These are phyloP conservation scores for Serendipita indica DNA, from an alignment of 768 basidiomycete species.

Conservation along the genomic window DNA sequence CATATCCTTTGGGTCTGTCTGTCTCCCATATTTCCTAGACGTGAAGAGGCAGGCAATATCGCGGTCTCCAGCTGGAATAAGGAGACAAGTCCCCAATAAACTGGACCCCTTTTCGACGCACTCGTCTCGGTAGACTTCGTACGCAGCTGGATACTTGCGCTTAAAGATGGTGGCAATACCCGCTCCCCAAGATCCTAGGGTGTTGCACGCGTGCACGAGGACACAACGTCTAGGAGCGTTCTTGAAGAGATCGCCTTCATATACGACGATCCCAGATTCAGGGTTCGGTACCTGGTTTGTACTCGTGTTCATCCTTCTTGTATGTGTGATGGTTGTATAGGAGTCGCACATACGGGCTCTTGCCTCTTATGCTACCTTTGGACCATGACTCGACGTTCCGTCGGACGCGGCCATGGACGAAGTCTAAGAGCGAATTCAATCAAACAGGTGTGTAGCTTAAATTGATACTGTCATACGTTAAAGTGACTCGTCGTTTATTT, in stretches of 20 bases:
- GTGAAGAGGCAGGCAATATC: constrained; percentile 12
- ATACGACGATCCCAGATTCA: not conserved
- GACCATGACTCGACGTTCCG: too few species aligned
- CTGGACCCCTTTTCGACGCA: constrained; percentile 6
- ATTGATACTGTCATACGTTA: not conserved
- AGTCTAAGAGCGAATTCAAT: too few species aligned
- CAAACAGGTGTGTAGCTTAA: too few species aligned
- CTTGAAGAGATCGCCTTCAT: constrained; percentile 10
- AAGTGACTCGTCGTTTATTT: not conserved
- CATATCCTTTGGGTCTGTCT: not conserved
- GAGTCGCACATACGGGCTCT: too few species aligned
- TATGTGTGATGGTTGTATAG: too few species aligned
- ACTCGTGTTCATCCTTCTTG: too few species aligned
- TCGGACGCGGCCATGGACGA: too few species aligned
- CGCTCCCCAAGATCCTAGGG: constrained; percentile 11
- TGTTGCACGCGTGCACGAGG: constrained; percentile 12
- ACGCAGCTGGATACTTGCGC: constrained; percentile 2
- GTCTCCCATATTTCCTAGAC: constrained; percentile 6
- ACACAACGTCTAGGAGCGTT: not conserved
- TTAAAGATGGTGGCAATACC: constrained; percentile 10
- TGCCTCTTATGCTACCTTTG: too few species aligned
- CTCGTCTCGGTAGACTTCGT: not conserved
- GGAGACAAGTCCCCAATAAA: constrained; percentile 7
- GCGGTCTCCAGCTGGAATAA: constrained; percentile 1
- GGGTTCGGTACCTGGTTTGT: too few species aligned